phyloP scores from a whole-genome alignment of 2,329 filamentous ascomycete species.

The Colletotrichum theobromicola region DNA sequence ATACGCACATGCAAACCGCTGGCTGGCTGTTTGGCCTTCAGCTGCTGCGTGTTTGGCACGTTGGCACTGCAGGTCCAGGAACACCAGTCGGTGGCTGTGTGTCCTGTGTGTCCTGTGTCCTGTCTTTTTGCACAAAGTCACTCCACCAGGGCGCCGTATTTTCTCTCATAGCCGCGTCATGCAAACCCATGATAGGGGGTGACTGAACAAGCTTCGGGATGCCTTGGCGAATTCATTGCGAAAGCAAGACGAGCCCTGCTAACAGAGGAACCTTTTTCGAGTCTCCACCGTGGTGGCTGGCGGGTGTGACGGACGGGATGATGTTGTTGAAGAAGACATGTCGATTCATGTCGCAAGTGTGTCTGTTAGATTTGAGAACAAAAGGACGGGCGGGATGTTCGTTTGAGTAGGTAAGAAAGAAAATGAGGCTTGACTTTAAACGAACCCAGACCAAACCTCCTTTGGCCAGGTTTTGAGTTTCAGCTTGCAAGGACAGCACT shows the following conservation, averaged over 20 bases:
- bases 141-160: slow-evolving; percentile 6
- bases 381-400: neutral
- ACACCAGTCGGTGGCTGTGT: neutral
- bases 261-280: neutral
- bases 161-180: slow-evolving; percentile 7
- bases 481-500: slow-evolving; percentile 9
- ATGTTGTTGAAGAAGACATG: neutral
- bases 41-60: neutral
- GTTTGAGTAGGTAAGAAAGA: neutral
- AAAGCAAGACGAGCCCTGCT: neutral
- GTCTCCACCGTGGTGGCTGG: neutral
- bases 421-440: neutral
- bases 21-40: neutral
- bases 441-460: neutral
- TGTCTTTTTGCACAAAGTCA: neutral
- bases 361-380: neutral
- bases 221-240: neutral
- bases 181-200: slow-evolving; percentile 9
- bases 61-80: neutral
- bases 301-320: neutral
- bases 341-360: neutral
- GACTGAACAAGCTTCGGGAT: slow-evolving; percentile 9
- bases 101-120: too few species aligned
- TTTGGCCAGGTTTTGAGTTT: slow-evolving; percentile 1
- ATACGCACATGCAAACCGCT: neutral